Conservation (phyloP, 1,139 yeast species). For the Candida pseudoviswanathii region DNA sequence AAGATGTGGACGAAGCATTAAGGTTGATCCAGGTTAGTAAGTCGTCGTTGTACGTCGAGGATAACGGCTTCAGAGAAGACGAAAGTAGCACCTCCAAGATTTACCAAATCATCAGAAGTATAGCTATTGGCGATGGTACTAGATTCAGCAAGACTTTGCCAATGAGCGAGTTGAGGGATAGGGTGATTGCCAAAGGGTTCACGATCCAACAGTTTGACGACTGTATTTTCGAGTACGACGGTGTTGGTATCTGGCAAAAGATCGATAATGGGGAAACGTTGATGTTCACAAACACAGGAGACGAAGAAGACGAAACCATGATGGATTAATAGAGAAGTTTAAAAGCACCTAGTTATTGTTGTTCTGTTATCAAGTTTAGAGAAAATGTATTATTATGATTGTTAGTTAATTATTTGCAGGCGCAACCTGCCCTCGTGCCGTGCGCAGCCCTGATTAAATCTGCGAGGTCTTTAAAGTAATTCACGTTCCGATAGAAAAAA, state of each 20-base stretch:
- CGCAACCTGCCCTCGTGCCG: too few species aligned
- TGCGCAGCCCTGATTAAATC: too few species aligned
- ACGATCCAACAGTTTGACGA: constrained; percentile 77
- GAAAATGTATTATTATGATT: constrained; percentile 2
- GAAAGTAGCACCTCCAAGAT: constrained; percentile 58
- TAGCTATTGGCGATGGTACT: constrained; percentile 53
- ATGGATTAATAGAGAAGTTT: constrained; percentile 6
- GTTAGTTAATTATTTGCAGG: too few species aligned
- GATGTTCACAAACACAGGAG: constrained; percentile 37
- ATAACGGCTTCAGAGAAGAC: constrained; percentile 52
- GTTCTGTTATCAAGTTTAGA: background rate
- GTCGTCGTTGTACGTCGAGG: constrained; percentile 68
- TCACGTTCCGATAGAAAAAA: too few species aligned
- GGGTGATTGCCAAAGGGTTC: constrained; percentile 82
- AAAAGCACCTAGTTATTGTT: background rate
- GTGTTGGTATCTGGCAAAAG: constrained; percentile 75
- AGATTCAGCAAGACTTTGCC: constrained; percentile 45
- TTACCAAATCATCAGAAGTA: constrained; percentile 57
- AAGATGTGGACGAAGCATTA: constrained; percentile 95
- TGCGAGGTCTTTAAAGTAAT: too few species aligned
- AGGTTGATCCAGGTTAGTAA: constrained; percentile 85
- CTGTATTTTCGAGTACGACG: constrained; percentile 74
- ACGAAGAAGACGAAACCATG: constrained; percentile 25
- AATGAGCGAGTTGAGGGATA: constrained; percentile 60
- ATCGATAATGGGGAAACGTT: constrained; percentile 65